phyloP scores from a whole-genome alignment of 2,329 filamentous ascomycete species.

The Polytolypa hystricis region DNA sequence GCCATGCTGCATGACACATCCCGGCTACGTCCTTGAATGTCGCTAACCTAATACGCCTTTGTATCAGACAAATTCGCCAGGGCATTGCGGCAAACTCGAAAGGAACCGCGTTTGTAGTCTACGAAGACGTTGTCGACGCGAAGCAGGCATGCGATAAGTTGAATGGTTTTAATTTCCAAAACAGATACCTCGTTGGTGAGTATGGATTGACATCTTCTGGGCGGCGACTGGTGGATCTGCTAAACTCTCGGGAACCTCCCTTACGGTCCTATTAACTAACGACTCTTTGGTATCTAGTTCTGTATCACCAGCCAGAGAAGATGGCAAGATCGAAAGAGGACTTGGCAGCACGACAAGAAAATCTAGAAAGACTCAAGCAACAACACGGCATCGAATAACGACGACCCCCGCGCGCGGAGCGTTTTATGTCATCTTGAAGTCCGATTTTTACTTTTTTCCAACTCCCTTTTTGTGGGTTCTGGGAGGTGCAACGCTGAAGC shows the following conservation, averaged over 20 bases:
- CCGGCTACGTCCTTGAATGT: conserved; percentile 13
- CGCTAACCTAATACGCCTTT: conserved; percentile 1
- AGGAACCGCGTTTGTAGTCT: conserved; percentile 97
- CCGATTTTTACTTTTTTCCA: too few relatives aligned
- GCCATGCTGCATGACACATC: too few relatives aligned
- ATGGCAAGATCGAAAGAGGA: conserved; percentile 84
- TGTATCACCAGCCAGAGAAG: conserved; percentile 69
- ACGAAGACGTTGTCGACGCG: conserved; percentile 97
- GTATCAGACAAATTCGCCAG: conserved; percentile 83
- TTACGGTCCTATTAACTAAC: conserved; percentile 1
- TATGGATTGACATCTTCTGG: conserved; percentile 19
- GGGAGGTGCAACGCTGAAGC: too few relatives aligned
- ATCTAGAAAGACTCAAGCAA: conserved; percentile 95
- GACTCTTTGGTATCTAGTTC: conserved; percentile 37
- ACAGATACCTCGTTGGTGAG: conserved; percentile 94
- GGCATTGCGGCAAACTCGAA: conserved; percentile 96
- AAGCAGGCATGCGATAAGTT: conserved; percentile 99
- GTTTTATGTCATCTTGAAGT: too few relatives aligned
- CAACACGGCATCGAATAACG: conserved; percentile 98
- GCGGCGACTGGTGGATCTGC: not conserved
- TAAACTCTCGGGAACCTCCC: not conserved
- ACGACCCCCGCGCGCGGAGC: too few relatives aligned
- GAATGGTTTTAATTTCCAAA: conserved; percentile 99
- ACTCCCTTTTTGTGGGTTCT: too few relatives aligned
- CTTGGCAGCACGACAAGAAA: conserved; percentile 84